A percentile compares a stretch with the other conserved stretches of the same genome.
Evolutionary conservation across 83 land plant genomes (phyloP).

Genomic region (Diphasiastrum complanatum): DNA sequence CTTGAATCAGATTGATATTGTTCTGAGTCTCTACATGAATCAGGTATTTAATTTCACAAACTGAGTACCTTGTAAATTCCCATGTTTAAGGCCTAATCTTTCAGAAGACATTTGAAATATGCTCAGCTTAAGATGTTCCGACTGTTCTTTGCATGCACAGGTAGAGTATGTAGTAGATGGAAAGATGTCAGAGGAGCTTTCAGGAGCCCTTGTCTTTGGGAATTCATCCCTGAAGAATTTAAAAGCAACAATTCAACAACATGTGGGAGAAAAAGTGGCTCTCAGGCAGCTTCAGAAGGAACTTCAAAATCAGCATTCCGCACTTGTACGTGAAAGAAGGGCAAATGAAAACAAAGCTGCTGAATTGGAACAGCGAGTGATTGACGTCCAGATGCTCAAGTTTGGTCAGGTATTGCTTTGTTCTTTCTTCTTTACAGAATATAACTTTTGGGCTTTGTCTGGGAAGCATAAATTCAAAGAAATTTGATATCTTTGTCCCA

Average conservation of each 20-base stretch:
- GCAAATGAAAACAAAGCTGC: slow-evolving; percentile 21
- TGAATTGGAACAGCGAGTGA: slow-evolving; percentile 24
- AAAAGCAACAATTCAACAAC: slow-evolving; percentile 20
- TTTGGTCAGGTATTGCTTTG: slow-evolving; percentile 37
- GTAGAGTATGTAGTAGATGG: slow-evolving; percentile 30
- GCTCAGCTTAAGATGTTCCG: background rate
- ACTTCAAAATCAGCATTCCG: slow-evolving; percentile 26
- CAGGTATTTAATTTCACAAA: slow-evolving; percentile 18
- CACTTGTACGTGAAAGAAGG: slow-evolving; percentile 25
- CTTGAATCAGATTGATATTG: slow-evolving; percentile 30
- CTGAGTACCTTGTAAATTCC: background rate
- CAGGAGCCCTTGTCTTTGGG: slow-evolving; percentile 31
- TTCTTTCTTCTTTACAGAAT: background rate
- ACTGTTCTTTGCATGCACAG: slow-evolving; percentile 4
- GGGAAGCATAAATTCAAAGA: background rate
- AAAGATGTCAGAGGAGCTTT: slow-evolving; percentile 28
- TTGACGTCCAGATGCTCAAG: slow-evolving; percentile 39
- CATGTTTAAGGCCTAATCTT: slow-evolving; percentile 4
- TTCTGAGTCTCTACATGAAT: slow-evolving; percentile 26
- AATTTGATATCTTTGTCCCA: too few species aligned
- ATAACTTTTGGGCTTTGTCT: background rate
- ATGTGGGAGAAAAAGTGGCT: slow-evolving; percentile 24
- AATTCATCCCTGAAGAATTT: slow-evolving; percentile 17
- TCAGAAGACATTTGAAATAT: background rate
- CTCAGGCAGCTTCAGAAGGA: slow-evolving; percentile 34